These are phyloP conservation scores for Emiliania huxleyi DNA, from an alignment of 78 protist genomes.

Conservation along the genomic window DNA sequence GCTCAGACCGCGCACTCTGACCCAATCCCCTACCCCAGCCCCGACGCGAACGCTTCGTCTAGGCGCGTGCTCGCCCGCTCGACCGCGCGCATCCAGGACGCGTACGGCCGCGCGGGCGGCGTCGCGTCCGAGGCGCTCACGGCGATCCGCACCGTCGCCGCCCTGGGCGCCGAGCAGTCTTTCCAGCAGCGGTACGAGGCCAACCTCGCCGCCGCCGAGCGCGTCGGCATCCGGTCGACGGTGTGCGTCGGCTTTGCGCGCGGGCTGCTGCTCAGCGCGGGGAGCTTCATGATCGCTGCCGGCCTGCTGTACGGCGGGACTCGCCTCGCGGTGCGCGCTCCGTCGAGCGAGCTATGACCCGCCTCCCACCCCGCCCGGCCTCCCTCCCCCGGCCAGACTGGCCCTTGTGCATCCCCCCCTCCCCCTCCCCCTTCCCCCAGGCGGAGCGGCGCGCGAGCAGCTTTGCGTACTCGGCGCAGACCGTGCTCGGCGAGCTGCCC, in stretches of 20 bases:
- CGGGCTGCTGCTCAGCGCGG: background rate
- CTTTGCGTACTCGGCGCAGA: too few relatives aligned
- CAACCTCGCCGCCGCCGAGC: background rate
- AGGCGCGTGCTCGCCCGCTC: background rate
- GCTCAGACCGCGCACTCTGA: too few relatives aligned
- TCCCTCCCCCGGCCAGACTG: too few relatives aligned
- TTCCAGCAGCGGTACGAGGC: background rate
- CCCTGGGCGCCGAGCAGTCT: background rate
- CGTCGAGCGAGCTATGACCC: too few relatives aligned
- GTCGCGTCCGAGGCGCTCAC: background rate
- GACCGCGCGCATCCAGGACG: background rate
- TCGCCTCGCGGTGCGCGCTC: too few relatives aligned
- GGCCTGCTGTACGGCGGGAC: background rate
- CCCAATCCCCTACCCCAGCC: too few relatives aligned
- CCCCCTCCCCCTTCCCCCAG: too few relatives aligned
- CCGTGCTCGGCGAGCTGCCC: too few relatives aligned
- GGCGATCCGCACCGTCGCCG: background rate
- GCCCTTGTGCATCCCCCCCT: too few relatives aligned
- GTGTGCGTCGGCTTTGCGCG: background rate
- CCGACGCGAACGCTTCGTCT: too few relatives aligned
- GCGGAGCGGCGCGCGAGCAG: too few relatives aligned
- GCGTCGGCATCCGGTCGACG: background rate
- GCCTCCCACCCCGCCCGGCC: too few relatives aligned
- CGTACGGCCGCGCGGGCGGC: background rate
- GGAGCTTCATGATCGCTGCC: background rate